phyloP scores from a whole-genome alignment of 192 early-diverging fungal species.

The Spizellomyces sp. region DNA sequence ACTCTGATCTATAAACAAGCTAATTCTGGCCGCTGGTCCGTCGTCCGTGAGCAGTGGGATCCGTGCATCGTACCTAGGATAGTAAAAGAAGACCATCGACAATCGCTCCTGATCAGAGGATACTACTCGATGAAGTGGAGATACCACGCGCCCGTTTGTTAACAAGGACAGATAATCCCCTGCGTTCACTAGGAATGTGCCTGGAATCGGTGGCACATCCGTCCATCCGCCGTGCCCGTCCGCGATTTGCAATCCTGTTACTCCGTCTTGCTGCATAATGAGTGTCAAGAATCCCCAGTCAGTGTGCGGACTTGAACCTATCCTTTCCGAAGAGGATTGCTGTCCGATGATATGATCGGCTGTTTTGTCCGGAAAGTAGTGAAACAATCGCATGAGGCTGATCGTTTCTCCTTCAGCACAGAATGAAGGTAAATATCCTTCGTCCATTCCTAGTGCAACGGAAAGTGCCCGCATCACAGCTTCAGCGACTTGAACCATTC shows the following conservation, averaged over 20 bases:
- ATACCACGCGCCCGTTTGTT: constrained; percentile 49
- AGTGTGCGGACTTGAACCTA: constrained; percentile 46
- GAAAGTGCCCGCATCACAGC: constrained; percentile 46
- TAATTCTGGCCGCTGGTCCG: constrained; percentile 10
- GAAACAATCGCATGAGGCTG: constrained; percentile 58
- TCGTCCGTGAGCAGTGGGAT: constrained; percentile 12
- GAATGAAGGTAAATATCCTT: constrained; percentile 33
- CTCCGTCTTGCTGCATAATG: constrained; percentile 49
- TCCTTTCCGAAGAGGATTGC: constrained; percentile 22
- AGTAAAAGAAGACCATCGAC: constrained; percentile 66
- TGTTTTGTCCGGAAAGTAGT: constrained; percentile 48
- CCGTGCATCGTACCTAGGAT: constrained; percentile 55
- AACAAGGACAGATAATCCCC: constrained; percentile 65
- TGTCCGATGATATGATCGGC: background rate
- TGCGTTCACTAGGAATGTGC: constrained; percentile 60
- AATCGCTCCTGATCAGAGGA: constrained; percentile 48
- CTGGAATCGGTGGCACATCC: constrained; percentile 49
- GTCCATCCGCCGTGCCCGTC: constrained; percentile 40
- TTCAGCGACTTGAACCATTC: constrained; percentile 41
- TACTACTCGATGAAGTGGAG: constrained; percentile 63
- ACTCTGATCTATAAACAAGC: constrained; percentile 27
- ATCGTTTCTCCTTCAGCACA: constrained; percentile 51
- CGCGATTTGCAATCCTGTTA: constrained; percentile 58
- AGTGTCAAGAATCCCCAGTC: constrained; percentile 70
- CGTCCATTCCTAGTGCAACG: constrained; percentile 31